Conservation (phyloP, 805 yeast genomes). For the Pichia thaimueangensis region DNA sequence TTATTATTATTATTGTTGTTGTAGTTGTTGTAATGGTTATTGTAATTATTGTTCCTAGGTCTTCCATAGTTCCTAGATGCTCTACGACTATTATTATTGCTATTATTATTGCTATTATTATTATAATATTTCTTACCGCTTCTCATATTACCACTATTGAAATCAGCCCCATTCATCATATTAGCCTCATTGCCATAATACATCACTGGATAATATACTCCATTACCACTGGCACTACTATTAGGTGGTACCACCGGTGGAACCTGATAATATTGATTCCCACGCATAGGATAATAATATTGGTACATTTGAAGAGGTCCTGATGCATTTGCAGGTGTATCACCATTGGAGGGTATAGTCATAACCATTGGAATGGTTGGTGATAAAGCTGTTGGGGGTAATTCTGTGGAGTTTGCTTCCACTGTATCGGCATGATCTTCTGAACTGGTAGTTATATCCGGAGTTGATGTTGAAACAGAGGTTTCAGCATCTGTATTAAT, state of each 20-base stretch:
- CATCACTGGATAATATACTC: background rate
- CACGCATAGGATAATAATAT: conserved; percentile 5
- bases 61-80: too few species aligned
- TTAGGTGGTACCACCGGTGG: conserved; percentile 1
- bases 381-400: background rate
- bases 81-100: background rate
- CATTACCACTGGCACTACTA: background rate
- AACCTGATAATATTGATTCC: conserved; percentile 1
- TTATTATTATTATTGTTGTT: background rate
- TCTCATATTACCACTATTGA: background rate
- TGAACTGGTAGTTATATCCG: background rate
- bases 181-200: conserved; percentile 5
- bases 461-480: background rate
- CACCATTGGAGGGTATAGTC: background rate
- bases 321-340: background rate
- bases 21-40: too few species aligned
- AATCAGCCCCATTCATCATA: background rate
- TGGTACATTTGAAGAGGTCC: conserved; percentile 7
- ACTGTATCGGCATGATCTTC: background rate
- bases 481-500: background rate
- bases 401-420: background rate
- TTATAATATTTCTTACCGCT: background rate
- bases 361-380: background rate
- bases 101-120: background rate
- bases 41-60: too few species aligned